Evolutionary conservation across 164 flowering plant genomes (phyloP), one percentile per base, ranked within the genome.

Genomic region (Nelumbo lutea): DNA sequence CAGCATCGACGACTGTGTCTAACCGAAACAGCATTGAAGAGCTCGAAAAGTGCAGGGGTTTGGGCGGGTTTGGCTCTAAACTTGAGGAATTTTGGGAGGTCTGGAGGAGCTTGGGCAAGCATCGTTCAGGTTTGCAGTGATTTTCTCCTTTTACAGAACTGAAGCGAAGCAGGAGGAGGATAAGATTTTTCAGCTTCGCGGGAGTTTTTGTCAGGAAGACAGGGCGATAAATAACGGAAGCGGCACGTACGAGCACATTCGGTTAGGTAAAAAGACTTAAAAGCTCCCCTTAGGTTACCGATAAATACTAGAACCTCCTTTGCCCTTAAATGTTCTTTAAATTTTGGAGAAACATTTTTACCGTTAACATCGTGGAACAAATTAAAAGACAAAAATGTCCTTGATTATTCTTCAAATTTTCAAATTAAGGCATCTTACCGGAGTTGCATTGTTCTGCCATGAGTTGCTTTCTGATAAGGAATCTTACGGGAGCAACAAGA

Each of bases 401-500:
- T 27, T 27, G 27, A 27, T 27, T 27, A 27, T 27, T 27, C 27
- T 27, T 27, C 27, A 27, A 27, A 27, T 27, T 27, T 27, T 27
- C 27, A 27, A 27, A 27, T 27, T 27, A 27, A 27, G 27, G 27
- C 27, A 27, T 27, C 27, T 27, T 27, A 27, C 27, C 27, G 27
- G 27, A 27, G 27, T 27, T 27, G 27, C 27, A 27, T 27, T 27
- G 27, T 27, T 27, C 27, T 27, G 27, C 27, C 27, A 27, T 27
- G 27, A 27, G 27, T 27, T 27, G 27, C 27, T 27, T 27, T 27
- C 27, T 27, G 27, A 61, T 6, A 85, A 79, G 55, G 92, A 96
- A 1, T 71, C 85, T 2, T 91, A 85, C 62, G 59, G 80, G 51
- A 76, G 90, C 74, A 95, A 95, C 77, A 89, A 79, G 27, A 27